Evolutionary conservation across 73 alveolate genomes (phyloP).

Genomic region (Diophrys sp.): DNA sequence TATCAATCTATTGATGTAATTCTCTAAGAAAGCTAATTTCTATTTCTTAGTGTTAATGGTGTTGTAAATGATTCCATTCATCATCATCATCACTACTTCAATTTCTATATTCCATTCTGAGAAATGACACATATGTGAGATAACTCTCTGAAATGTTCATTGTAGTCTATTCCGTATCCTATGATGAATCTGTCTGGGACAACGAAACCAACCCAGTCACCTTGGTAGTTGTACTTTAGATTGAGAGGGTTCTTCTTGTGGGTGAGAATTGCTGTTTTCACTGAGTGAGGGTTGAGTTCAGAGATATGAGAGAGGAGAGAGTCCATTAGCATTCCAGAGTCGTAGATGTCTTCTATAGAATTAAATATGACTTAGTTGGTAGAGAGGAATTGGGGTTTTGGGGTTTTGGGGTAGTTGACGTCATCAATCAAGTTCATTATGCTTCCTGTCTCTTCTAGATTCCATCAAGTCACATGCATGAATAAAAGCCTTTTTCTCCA

Average conservation of each 20-base stretch:
- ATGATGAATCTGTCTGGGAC: slow-evolving; percentile 52
- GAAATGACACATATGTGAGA: slow-evolving; percentile 52
- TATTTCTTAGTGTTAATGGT: no score
- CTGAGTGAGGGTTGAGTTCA: slow-evolving; percentile 24
- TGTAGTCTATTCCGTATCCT: slow-evolving; percentile 69
- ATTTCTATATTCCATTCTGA: slow-evolving; percentile 44
- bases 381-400: no score
- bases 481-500: no score
- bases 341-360: slow-evolving; percentile 66
- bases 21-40: no score
- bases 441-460: no score
- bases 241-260: slow-evolving; percentile 60
- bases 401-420: no score
- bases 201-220: slow-evolving; percentile 40
- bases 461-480: no score
- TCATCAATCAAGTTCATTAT: no score
- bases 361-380: no score
- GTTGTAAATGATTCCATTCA: no score
- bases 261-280: slow-evolving; percentile 38
- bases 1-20: no score
- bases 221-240: slow-evolving; percentile 28
- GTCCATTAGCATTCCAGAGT: slow-evolving; percentile 47
- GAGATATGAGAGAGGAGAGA: slow-evolving; percentile 7
- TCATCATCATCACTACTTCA: slow-evolving; percentile 13
- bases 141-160: slow-evolving; percentile 51